Evolutionary conservation across 2,329 filamentous ascomycete species (phyloP), one percentile per base, ranked within the genome.

Genomic region (Aspergillus tamarii): DNA sequence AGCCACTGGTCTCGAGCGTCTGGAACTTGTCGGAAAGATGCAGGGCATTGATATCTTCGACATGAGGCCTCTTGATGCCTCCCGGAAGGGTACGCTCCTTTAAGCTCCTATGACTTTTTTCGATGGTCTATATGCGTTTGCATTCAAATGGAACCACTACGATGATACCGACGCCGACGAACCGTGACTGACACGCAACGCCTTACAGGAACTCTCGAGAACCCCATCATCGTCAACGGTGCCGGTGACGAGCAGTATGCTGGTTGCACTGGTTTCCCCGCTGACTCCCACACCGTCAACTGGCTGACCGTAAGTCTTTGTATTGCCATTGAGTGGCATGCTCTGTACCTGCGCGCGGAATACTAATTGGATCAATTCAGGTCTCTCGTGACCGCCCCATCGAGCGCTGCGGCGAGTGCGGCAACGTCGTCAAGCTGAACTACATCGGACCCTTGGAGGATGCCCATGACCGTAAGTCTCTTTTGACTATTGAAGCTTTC

Each of bases 11-110:
- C 87, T 98, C 65, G 95, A 99, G 87, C 94, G 95, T 88, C 88
- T 99, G 73, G 95, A 99, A 84, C 95, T 99, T 77, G 87, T 99
- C 80, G 95, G 95, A 83, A 99, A 99, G 89, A 97, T 98, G 91
- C 93, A 98, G 86, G 94, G 95, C 71, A 85, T 97, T 75, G 95
- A 99, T 79, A 86, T 98, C 79, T 99, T 99, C 85, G 94, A 99
- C 84, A 97, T 98, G 95, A 90, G 89, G 82, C 95, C 95, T 68
- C 88, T 99, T 74, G 95, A 98, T 80, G 86, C 94, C 69, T 95
- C 91, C 80, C 90, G 95, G 78, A 88, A 87, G 82, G 94, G 94
- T 92, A 85, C 70, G 84, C 32, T 26, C 21, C n/a, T 34, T 39
- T 19, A 28, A 26, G 14, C 21, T 21, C 52, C 21, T 39, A 36